Percentiles rank a stretch among this genome's conserved stretches.
Evolutionary conservation across 2,329 filamentous ascomycete genomes (phyloP).

Genomic region (Stemphylium vesicarium): DNA sequence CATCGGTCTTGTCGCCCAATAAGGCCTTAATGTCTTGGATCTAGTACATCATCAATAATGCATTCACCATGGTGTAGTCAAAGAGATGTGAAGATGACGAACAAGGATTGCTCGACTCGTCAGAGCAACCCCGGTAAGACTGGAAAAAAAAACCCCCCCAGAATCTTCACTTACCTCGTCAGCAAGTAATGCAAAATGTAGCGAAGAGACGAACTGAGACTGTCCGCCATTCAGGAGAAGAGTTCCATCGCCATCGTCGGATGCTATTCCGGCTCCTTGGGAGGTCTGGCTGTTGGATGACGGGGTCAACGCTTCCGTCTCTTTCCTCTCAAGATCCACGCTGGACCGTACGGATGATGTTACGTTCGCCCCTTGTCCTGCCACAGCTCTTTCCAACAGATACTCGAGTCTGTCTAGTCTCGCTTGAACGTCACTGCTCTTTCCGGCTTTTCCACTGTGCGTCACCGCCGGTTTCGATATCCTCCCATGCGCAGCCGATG

Average conservation of each 20-base stretch:
- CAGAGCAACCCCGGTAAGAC: too few relatives aligned
- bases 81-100: too few relatives aligned
- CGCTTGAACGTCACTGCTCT: conserved; percentile 43
- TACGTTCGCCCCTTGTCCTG: conserved; percentile 24
- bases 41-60: conserved; percentile 21
- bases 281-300: conserved; percentile 44
- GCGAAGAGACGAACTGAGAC: conserved; percentile 49
- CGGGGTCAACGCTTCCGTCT: conserved; percentile 34
- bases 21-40: conserved; percentile 50
- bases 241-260: conserved; percentile 46
- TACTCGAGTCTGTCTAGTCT: conserved; percentile 47
- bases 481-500: conserved; percentile 25
- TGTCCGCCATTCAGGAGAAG: conserved; percentile 46
- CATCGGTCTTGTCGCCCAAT: conserved; percentile 41
- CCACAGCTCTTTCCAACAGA: conserved; percentile 44
- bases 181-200: conserved; percentile 49
- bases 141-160: background rate
- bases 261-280: conserved; percentile 44
- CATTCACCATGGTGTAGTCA: background rate
- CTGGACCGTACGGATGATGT: conserved; percentile 24
- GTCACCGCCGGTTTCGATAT: conserved; percentile 33
- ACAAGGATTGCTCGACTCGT: background rate
- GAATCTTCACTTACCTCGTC: conserved; percentile 41
- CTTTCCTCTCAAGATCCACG: conserved; percentile 27
- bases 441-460: conserved; percentile 28